These are phyloP conservation scores for Colletotrichum karsti DNA, from an alignment of 2,329 filamentous ascomycete species.

Conservation along the genomic window DNA sequence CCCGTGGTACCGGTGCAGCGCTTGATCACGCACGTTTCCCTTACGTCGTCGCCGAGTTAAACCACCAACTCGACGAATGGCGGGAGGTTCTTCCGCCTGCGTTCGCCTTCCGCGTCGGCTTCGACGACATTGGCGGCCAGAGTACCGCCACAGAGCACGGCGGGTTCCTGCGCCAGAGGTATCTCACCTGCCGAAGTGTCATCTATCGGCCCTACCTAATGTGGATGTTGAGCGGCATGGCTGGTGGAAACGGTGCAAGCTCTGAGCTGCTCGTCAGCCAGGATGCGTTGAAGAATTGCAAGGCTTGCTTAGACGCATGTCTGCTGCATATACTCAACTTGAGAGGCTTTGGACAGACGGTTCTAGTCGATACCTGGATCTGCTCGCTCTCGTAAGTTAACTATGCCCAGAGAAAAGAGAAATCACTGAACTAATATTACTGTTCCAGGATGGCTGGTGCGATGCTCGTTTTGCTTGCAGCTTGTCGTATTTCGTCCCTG, in stretches of 20 bases:
- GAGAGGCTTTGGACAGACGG: conserved; percentile 56
- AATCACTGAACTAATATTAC: neutral
- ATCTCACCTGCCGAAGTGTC: conserved; percentile 59
- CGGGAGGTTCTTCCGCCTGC: conserved; percentile 52
- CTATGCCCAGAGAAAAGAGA: neutral
- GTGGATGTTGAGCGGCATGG: conserved; percentile 54
- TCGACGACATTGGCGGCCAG: conserved; percentile 22
- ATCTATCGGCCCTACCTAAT: conserved; percentile 62
- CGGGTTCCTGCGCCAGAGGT: conserved; percentile 58
- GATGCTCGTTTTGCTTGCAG: conserved; percentile 57
- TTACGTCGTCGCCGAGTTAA: conserved; percentile 55
- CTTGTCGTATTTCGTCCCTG: conserved; percentile 48
- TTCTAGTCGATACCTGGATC: conserved; percentile 63
- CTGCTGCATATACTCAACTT: conserved; percentile 58
- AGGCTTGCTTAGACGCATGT: conserved; percentile 56
- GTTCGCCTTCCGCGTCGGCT: conserved; percentile 49
- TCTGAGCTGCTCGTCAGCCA: conserved; percentile 35
- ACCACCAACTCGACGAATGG: conserved; percentile 59
- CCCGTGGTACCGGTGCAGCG: conserved; percentile 51
- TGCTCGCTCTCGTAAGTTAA: conserved; percentile 58
- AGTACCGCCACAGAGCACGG: conserved; percentile 49
- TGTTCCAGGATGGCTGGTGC: conserved; percentile 53
- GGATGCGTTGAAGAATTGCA: conserved; percentile 50
- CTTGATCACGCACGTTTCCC: conserved; percentile 55
- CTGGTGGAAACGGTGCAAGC: conserved; percentile 33